phyloP scores from a whole-genome alignment of 2,329 filamentous ascomycete species.

The Exophiala alcalophila region DNA sequence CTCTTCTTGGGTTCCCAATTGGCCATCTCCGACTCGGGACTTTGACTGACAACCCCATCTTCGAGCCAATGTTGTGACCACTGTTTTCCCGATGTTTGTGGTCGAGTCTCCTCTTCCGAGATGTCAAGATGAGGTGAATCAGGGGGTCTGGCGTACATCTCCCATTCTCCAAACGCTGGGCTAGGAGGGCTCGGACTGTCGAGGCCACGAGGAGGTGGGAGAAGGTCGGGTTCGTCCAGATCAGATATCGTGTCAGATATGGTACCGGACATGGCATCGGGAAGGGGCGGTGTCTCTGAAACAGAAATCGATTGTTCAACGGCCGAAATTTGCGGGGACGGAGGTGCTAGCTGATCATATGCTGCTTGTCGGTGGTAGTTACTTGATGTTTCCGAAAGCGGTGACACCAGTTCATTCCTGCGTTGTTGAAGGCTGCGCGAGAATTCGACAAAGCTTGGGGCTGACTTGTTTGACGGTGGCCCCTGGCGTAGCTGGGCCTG shows the following conservation, averaged over 20 bases:
- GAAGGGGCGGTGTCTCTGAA: slow-evolving; percentile 21
- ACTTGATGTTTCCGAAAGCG: slow-evolving; percentile 15
- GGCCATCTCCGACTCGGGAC: slow-evolving; percentile 6
- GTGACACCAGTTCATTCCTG: slow-evolving; percentile 22
- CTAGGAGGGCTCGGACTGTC: slow-evolving; percentile 17
- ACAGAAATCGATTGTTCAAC: slow-evolving; percentile 16
- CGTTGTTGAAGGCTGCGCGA: slow-evolving; percentile 20
- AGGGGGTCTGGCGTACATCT: slow-evolving; percentile 5
- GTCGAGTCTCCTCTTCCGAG: neutral
- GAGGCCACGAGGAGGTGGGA: slow-evolving; percentile 21
- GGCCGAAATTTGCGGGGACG: slow-evolving; percentile 23
- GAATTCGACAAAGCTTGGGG: slow-evolving; percentile 25
- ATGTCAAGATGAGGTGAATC: slow-evolving; percentile 4
- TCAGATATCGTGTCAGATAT: slow-evolving; percentile 26
- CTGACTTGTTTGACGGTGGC: slow-evolving; percentile 19
- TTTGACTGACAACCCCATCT: slow-evolving; percentile 12
- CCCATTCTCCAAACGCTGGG: slow-evolving; percentile 16
- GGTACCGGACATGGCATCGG: slow-evolving; percentile 24
- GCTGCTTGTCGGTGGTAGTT: slow-evolving; percentile 19
- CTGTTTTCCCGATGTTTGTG: neutral
- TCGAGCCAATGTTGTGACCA: slow-evolving; percentile 20
- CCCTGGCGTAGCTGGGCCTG: slow-evolving; percentile 12
- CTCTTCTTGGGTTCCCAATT: slow-evolving; percentile 1
- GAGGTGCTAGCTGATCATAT: slow-evolving; percentile 21
- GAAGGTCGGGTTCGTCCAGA: slow-evolving; percentile 16